A percentile compares a stretch with the other conserved stretches of the same genome.
phyloP scores from a whole-genome alignment of 2,329 filamentous ascomycete genomes.

The Aspergillus costaricaensis region DNA sequence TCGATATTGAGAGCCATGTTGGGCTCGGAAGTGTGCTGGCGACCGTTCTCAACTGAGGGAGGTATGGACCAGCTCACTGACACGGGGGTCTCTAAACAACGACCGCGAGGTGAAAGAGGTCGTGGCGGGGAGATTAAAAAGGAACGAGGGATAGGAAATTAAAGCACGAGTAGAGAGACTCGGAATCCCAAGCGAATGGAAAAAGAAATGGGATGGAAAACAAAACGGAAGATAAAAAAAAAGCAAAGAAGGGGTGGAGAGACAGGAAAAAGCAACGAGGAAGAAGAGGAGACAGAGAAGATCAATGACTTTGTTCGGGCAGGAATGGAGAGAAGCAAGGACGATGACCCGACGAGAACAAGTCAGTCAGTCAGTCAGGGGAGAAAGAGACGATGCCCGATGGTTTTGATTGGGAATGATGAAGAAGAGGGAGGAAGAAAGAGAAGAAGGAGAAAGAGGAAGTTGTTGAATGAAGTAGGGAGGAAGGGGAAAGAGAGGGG shows the following conservation, averaged over 20 bases:
- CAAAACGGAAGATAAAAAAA: slow-evolving; percentile 1
- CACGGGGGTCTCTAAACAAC: slow-evolving; percentile 6
- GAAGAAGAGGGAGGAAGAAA: background rate
- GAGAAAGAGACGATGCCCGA: background rate
- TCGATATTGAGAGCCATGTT: slow-evolving; percentile 42
- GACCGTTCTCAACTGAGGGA: slow-evolving; percentile 1
- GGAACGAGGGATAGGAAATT: slow-evolving; percentile 4
- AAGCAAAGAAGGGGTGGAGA: slow-evolving; percentile 2
- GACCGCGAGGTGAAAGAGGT: slow-evolving; percentile 1
- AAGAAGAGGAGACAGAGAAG: background rate
- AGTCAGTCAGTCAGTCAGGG: background rate
- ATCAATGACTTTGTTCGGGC: slow-evolving; percentile 23
- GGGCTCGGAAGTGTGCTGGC: background rate
- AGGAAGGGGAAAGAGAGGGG: too few species aligned
- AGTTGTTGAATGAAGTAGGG: background rate
- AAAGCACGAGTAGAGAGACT: slow-evolving; percentile 11
- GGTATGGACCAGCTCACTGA: background rate
- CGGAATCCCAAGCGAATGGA: background rate
- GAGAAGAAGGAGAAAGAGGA: background rate
- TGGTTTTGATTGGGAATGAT: background rate
- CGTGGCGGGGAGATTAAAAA: background rate
- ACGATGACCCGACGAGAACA: background rate
- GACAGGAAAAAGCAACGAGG: slow-evolving; percentile 13
- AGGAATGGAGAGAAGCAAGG: slow-evolving; percentile 8
- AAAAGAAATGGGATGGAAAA: slow-evolving; percentile 1